Base-by-base conservation (phyloP, 352 stramenopile species). In the Globisporangium okanoganense region DNA sequence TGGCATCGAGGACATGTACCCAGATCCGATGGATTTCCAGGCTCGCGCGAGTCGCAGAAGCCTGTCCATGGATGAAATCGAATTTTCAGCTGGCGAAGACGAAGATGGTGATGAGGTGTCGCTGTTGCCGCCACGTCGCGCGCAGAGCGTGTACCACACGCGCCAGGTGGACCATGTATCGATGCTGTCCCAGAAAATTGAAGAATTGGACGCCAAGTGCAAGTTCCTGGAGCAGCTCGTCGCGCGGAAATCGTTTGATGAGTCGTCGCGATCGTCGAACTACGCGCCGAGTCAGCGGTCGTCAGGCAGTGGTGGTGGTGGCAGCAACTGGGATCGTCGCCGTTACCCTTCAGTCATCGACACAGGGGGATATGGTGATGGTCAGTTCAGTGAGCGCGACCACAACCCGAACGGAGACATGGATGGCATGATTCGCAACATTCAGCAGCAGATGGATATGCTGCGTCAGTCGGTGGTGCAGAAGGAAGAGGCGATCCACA, bases 381-480 rank as follows among this genome's bases (percentile, higher is more conserved):
- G 57, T 12, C 49, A 49, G 25, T 27, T 57, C 7, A 70, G 66
- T 29, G 56, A 70, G 25, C 58, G 76, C 25, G 70, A 81, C 41
- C 54, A 66, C 13, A 31, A 31, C 29, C 71, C 61, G 8, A 69
- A 64, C 6, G 76, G 76, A 14, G 59, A 60, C 20, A 82, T 90
- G 8, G 84, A 90, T 68, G 81, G 72, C 40, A 85, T 94, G 64
- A 87, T 94, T 29, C 81, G 73, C 47, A 91, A 72, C 48, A 92
- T 94, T 55, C 85, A 94, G 57, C 85, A 73, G 58, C 85, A 94
- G 64, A 94, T 94, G 82, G 76, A 89, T 55, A 78, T 82, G 69
- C 71, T 94, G 45, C 85, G 80, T 0, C 77, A 88, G 52, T 88
- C 85, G 10, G 76, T 92, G 36, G 79, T 78, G 22, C 72, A 65